Evolutionary conservation across 2,329 filamentous ascomycete species (phyloP), one percentile per base, ranked within the genome.

Genomic region (Hymenoscyphus fraxineus): DNA sequence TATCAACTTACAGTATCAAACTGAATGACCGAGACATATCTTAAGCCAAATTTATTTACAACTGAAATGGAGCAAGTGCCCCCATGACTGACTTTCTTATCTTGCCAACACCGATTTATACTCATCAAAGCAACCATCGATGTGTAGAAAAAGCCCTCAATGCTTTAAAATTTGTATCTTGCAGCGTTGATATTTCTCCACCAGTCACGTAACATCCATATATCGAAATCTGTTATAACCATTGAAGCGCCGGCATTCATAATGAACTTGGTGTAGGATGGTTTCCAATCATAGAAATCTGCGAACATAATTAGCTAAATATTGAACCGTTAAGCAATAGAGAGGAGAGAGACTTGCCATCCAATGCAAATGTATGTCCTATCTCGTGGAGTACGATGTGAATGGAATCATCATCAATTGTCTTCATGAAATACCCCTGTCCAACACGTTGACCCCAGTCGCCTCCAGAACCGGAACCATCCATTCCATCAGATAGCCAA

Each of bases 121-220:
- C 35, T 9, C 35, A 35, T 7, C 9, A 10, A 35, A 7, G 5
- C 35, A 35, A 35, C 35, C 6, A 35, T 35, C 35, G 7, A 7
- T 35, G 35, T 1, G 35, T 10, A 35, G 35, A 35, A 16, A 47
- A n/a, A 15, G 16, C 16, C 41, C n/a, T 4, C 15, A 47, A 22
- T 19, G n/a, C 16, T 47, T 47, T 56, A 56, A 19, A 63, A 32
- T 16, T 51, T 61, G 35, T 64, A 66, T 41, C 66, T 47, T 9
- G 44, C 6, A 22, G 35, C 47, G 22, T 59, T 59, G 47, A 77
- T 61, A 63, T 77, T 73, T 67, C 74, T 75, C 79, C 79, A 82
- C 79, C 79, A 82, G 69, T 82, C 79, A 1, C 79, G 71, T 58
- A 78, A 70, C 80, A 82, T 82, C 80, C 80, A 82, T 22, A 77